phyloP scores from a whole-genome alignment of 257 asterid genomes.

The Verbena officinalis region DNA sequence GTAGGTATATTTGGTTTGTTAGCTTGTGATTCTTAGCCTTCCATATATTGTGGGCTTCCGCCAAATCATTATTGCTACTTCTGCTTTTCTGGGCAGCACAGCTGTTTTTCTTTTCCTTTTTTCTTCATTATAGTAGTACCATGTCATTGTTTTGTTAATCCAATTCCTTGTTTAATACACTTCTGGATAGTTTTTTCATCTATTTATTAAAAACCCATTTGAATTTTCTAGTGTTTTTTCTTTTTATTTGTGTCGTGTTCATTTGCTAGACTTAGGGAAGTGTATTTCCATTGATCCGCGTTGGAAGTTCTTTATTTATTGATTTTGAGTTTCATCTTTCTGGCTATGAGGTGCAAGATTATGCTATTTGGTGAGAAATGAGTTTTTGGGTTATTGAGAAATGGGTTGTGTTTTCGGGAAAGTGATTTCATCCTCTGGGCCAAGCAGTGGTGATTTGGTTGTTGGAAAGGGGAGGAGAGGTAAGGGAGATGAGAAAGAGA shows the following conservation, averaged over 20 bases:
- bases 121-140: slow-evolving; percentile 35
- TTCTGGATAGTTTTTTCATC: slow-evolving; percentile 24
- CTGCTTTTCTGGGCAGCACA: slow-evolving; percentile 60
- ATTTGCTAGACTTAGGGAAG: slow-evolving; percentile 24
- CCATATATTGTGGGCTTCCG: slow-evolving; percentile 54
- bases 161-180: slow-evolving; percentile 29
- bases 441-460: slow-evolving; percentile 48
- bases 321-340: slow-evolving; percentile 23
- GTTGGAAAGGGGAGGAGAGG: slow-evolving; percentile 48
- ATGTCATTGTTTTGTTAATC: slow-evolving; percentile 32
- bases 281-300: slow-evolving; percentile 31
- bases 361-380: slow-evolving; percentile 65
- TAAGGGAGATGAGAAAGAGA: slow-evolving; percentile 50
- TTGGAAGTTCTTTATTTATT: slow-evolving; percentile 15
- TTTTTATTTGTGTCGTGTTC: slow-evolving; percentile 12
- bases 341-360: slow-evolving; percentile 40
- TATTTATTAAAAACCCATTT: slow-evolving; percentile 23
- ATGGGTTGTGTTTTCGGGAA: slow-evolving; percentile 91
- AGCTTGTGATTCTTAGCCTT: slow-evolving; percentile 48
- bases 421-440: slow-evolving; percentile 62
- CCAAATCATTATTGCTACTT: slow-evolving; percentile 56
- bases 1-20: slow-evolving; percentile 26
- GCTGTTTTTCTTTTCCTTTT: slow-evolving; percentile 40
- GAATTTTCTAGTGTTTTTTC: slow-evolving; percentile 3
- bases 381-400: slow-evolving; percentile 51